These are phyloP conservation scores for Aspergillus ochraceoroseus DNA, from an alignment of 2,329 filamentous ascomycete genomes.

Conservation along the genomic window DNA sequence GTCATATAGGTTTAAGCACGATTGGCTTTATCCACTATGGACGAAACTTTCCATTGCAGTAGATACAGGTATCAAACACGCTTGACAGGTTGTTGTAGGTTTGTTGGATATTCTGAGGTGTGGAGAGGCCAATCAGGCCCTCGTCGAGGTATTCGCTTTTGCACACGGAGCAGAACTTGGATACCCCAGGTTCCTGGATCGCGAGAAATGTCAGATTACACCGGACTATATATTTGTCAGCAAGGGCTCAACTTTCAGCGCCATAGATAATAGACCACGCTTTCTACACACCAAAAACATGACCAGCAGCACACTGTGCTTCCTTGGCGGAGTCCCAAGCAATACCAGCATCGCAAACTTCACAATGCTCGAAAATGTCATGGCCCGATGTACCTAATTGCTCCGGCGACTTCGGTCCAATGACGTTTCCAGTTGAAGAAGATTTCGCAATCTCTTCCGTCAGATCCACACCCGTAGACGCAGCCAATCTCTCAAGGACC, in stretches of 20 bases:
- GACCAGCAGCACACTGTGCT: slow-evolving; percentile 49
- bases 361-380: slow-evolving; percentile 47
- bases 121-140: slow-evolving; percentile 28
- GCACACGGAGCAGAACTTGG: slow-evolving; percentile 53
- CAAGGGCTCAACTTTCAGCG: background rate
- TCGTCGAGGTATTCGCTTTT: slow-evolving; percentile 47
- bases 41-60: slow-evolving; percentile 36
- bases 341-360: slow-evolving; percentile 49
- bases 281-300: slow-evolving; percentile 48
- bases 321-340: slow-evolving; percentile 45
- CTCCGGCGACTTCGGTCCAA: slow-evolving; percentile 25
- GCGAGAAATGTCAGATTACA: slow-evolving; percentile 53
- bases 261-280: too few relatives aligned
- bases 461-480: slow-evolving; percentile 29
- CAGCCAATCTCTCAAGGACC: slow-evolving; percentile 27
- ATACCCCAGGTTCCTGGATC: slow-evolving; percentile 52
- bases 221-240: slow-evolving; percentile 39
- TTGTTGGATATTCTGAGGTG: slow-evolving; percentile 18
- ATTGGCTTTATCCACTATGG: too few relatives aligned
- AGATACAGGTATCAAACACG: slow-evolving; percentile 36
- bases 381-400: slow-evolving; percentile 22
- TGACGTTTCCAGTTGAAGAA: slow-evolving; percentile 9
- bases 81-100: slow-evolving; percentile 27
- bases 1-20: too few relatives aligned
- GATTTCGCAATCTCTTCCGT: slow-evolving; percentile 33